phyloP scores from a whole-genome alignment of 805 yeast genomes.

The Starmerella apis region DNA sequence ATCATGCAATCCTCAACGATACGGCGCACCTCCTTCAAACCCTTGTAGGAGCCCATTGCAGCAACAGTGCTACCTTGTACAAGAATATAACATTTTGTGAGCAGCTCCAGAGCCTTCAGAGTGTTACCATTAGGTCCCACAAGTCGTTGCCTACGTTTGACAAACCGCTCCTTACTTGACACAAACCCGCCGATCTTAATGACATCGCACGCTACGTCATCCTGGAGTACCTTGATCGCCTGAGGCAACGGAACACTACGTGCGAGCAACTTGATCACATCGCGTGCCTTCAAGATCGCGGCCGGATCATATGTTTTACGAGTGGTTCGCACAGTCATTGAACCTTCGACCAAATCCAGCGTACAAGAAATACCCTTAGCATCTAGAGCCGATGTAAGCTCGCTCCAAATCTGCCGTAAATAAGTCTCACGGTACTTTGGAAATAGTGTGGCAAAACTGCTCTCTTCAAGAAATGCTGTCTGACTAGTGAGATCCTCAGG shows the following conservation, averaged over 20 bases:
- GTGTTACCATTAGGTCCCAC: conserved; percentile 98
- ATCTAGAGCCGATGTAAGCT: conserved; percentile 71
- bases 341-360: conserved; percentile 85
- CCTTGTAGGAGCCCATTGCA: conserved; percentile 92
- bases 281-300: conserved; percentile 85
- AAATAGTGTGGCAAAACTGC: conserved; percentile 85
- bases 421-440: conserved; percentile 94
- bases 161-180: conserved; percentile 82
- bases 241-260: conserved; percentile 96
- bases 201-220: conserved; percentile 90
- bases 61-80: conserved; percentile 97
- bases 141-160: conserved; percentile 88
- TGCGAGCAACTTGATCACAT: conserved; percentile 81
- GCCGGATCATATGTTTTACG: conserved; percentile 94
- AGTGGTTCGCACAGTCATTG: conserved; percentile 94
- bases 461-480: conserved; percentile 85
- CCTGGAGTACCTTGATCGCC: conserved; percentile 82
- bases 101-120: conserved; percentile 82
- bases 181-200: conserved; percentile 88
- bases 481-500: conserved; percentile 85
- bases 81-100: conserved; percentile 89
- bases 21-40: conserved; percentile 81
- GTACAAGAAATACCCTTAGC: conserved; percentile 66
- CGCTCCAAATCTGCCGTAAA: conserved; percentile 83
- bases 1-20: conserved; percentile 97